phyloP scores from a whole-genome alignment of 345 rosid species.

The Populus ilicifolia region DNA sequence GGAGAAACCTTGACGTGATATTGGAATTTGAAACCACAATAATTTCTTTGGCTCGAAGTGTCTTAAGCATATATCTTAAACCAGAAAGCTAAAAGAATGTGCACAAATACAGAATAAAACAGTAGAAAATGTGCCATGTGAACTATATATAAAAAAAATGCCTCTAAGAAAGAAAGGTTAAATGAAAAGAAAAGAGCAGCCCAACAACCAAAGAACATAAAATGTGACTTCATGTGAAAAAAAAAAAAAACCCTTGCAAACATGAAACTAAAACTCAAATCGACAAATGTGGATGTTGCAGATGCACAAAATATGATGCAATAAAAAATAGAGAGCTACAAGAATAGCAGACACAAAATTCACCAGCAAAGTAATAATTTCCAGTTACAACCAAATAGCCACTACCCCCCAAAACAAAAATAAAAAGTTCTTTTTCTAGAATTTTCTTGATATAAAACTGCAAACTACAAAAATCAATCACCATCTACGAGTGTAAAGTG shows the following conservation, averaged over 20 bases:
- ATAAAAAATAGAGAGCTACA: not conserved
- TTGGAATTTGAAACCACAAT: not conserved
- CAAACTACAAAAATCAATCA: not conserved
- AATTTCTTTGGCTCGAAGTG: not conserved
- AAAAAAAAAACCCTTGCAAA: not conserved
- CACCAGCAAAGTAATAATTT: not conserved
- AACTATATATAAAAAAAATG: not conserved
- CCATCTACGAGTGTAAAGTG: conserved; percentile 1
- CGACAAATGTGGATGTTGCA: not conserved
- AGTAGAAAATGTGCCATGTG: not conserved
- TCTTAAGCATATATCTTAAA: not conserved
- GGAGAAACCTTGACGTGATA: too few relatives aligned
- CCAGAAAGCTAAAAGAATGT: not conserved
- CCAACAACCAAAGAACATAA: not conserved
- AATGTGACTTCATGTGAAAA: not conserved
- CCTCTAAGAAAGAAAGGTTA: not conserved
- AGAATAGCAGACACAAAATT: not conserved
- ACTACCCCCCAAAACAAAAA: too few relatives aligned
- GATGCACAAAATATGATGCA: not conserved
- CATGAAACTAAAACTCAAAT: conserved; percentile 2
- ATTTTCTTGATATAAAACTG: too few relatives aligned
- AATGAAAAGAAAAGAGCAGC: not conserved
- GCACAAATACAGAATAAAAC: not conserved
- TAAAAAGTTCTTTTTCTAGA: too few relatives aligned
- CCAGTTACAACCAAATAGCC: not conserved